phyloP scores from a whole-genome alignment of 2,329 filamentous ascomycete species.

The Clonostachys rosea region DNA sequence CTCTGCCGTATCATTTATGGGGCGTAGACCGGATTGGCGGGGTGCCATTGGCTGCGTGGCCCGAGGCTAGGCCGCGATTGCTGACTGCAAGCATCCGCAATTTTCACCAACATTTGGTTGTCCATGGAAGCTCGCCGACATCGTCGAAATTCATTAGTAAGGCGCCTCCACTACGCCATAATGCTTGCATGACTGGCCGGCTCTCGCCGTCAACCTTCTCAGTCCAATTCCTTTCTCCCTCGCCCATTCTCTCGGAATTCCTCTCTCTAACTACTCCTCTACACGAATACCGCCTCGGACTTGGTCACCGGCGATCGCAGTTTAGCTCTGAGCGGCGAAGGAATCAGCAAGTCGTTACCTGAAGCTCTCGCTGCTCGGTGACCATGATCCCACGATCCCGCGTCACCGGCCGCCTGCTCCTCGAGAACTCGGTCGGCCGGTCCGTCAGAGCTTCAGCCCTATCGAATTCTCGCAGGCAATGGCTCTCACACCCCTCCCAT shows the following conservation, averaged over 20 bases:
- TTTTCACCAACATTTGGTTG: too few relatives aligned
- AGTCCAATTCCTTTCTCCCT: neutral
- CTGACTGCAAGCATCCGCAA: too few relatives aligned
- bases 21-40: too few relatives aligned
- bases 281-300: too few relatives aligned
- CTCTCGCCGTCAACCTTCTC: neutral
- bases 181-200: neutral
- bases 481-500: slow-evolving; percentile 10
- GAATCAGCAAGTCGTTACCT: too few relatives aligned
- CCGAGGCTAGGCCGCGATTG: too few relatives aligned
- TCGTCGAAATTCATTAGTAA: slow-evolving; percentile 1
- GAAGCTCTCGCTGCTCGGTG: neutral
- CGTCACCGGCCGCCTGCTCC: slow-evolving; percentile 29
- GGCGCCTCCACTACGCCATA: neutral
- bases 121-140: neutral
- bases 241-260: neutral
- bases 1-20: too few relatives aligned
- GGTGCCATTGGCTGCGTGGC: too few relatives aligned
- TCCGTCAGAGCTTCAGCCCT: slow-evolving; percentile 12
- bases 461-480: slow-evolving; percentile 14
- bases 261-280: neutral
- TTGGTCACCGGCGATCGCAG: too few relatives aligned
- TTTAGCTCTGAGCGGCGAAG: too few relatives aligned
- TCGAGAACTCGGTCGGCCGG: slow-evolving; percentile 23
- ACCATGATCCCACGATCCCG: slow-evolving; percentile 35